Percentiles rank a stretch among this genome's conserved stretches.
These are phyloP conservation scores for Backusella sp. DNA, from an alignment of 192 early-diverging fungal species.

Conservation along the genomic window DNA sequence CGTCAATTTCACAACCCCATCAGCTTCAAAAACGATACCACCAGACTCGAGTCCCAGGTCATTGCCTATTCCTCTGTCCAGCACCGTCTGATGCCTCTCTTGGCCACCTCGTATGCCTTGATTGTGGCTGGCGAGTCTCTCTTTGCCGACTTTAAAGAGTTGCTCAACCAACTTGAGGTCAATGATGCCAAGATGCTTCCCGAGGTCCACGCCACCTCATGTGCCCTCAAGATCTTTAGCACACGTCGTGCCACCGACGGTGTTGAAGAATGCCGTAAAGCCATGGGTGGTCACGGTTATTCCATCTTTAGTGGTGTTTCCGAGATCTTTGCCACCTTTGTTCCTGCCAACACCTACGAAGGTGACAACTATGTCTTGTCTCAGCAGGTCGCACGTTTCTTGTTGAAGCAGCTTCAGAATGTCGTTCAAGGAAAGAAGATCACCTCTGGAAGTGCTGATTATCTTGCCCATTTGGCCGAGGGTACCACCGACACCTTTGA, in stretches of 20 bases:
- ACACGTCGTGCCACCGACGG: slow-evolving; percentile 57
- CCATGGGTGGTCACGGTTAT: slow-evolving; percentile 75
- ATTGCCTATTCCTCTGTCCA: slow-evolving; percentile 72
- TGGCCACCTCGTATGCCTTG: slow-evolving; percentile 65
- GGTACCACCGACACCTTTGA: slow-evolving; percentile 21
- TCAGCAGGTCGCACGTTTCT: slow-evolving; percentile 73
- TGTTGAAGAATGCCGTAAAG: slow-evolving; percentile 69
- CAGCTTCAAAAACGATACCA: slow-evolving; percentile 21
- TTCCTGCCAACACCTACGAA: slow-evolving; percentile 60
- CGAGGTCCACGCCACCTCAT: slow-evolving; percentile 65
- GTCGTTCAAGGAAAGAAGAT: slow-evolving; percentile 41
- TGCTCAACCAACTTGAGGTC: slow-evolving; percentile 46
- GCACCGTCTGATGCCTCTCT: slow-evolving; percentile 59
- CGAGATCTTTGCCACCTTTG: slow-evolving; percentile 58
- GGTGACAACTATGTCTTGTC: slow-evolving; percentile 67
- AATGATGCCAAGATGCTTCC: slow-evolving; percentile 58
- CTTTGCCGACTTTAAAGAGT: slow-evolving; percentile 45
- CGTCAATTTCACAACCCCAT: slow-evolving; percentile 58
- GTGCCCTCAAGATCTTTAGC: slow-evolving; percentile 64
- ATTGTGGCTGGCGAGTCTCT: slow-evolving; percentile 57
- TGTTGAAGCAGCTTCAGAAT: slow-evolving; percentile 61
- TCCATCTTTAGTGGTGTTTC: slow-evolving; percentile 66
- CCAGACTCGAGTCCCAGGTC: slow-evolving; percentile 56
- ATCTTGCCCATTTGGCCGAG: slow-evolving; percentile 30
- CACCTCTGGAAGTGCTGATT: slow-evolving; percentile 31